These are phyloP conservation scores for Fimicolochytrium jonesii DNA, from an alignment of 192 early-diverging fungal species.

Conservation along the genomic window DNA sequence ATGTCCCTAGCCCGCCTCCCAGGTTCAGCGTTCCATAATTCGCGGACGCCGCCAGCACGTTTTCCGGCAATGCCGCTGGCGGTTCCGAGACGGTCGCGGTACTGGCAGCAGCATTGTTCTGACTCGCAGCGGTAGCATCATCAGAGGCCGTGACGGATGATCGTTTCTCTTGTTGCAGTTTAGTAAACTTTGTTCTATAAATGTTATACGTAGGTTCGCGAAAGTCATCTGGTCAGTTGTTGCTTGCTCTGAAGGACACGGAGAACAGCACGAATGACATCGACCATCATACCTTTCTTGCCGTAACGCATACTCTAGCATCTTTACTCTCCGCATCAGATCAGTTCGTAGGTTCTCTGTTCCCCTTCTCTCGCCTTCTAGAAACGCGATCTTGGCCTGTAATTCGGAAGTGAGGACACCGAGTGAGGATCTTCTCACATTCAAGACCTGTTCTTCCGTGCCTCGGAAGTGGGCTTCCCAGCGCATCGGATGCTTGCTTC, in stretches of 20 bases:
- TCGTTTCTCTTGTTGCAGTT: constrained; percentile 3
- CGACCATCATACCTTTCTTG: constrained; percentile 64
- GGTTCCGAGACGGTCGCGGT: not conserved
- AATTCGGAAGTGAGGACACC: too few relatives aligned
- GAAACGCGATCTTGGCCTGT: constrained; percentile 68
- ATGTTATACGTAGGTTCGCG: not conserved
- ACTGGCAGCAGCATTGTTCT: not conserved
- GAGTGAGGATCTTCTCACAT: too few relatives aligned
- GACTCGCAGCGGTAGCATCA: not conserved
- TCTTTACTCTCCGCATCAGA: constrained; percentile 73
- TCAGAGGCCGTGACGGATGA: not conserved
- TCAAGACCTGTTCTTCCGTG: too few relatives aligned
- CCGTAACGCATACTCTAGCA: constrained; percentile 77
- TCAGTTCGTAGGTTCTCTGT: constrained; percentile 70
- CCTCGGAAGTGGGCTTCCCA: too few relatives aligned
- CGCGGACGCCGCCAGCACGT: constrained; percentile 14
- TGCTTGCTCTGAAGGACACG: too few relatives aligned
- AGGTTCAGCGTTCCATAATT: constrained; percentile 23
- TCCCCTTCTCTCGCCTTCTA: constrained; percentile 75
- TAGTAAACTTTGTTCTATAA: constrained; percentile 5
- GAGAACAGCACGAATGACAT: too few relatives aligned
- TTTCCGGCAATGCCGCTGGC: constrained; percentile 2
- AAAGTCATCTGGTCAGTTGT: too few relatives aligned
- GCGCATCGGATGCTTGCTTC: too few relatives aligned
- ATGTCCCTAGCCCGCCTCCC: constrained; percentile 6